These are phyloP conservation scores for Rhynchospora tenuis DNA, from an alignment of 176 grass and related monocot species.

Conservation along the genomic window DNA sequence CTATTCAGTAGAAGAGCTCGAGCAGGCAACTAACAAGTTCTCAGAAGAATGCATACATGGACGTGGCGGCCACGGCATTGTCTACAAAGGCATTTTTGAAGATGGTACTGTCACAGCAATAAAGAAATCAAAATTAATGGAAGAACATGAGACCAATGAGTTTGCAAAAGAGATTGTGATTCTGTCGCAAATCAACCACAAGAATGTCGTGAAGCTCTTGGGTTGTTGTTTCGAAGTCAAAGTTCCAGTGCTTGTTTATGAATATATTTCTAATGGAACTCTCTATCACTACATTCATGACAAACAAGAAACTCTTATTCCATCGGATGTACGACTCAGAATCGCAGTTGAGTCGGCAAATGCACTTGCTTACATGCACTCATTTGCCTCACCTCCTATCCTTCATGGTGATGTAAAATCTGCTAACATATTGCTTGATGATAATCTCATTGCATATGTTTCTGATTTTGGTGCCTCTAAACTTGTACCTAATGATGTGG, in stretches of 20 bases:
- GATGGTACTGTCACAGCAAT: too few relatives aligned
- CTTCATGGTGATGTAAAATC: constrained; percentile 62
- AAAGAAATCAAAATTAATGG: constrained; percentile 33
- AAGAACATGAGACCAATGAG: constrained; percentile 1
- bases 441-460: constrained; percentile 32
- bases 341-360: constrained; percentile 38
- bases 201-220: constrained; percentile 44
- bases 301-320: neutral
- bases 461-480: constrained; percentile 55
- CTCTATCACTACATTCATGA: constrained; percentile 44
- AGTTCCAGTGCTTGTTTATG: constrained; percentile 49
- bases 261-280: constrained; percentile 45
- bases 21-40: constrained; percentile 32
- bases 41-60: neutral
- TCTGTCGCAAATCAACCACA: constrained; percentile 59
- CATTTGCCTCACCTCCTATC: constrained; percentile 30
- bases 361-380: constrained; percentile 42
- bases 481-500: constrained; percentile 29
- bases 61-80: constrained; percentile 34
- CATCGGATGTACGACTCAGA: neutral
- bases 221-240: constrained; percentile 55
- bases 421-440: constrained; percentile 44
- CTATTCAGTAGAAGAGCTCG: constrained; percentile 13
- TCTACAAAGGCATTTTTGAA: constrained; percentile 31
- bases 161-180: constrained; percentile 51